A percentile compares a stretch with the other conserved stretches of the same genome.
These are phyloP conservation scores for Dictyostelium firmibasis DNA, from an alignment of 78 protist genomes.

Conservation along the genomic window DNA sequence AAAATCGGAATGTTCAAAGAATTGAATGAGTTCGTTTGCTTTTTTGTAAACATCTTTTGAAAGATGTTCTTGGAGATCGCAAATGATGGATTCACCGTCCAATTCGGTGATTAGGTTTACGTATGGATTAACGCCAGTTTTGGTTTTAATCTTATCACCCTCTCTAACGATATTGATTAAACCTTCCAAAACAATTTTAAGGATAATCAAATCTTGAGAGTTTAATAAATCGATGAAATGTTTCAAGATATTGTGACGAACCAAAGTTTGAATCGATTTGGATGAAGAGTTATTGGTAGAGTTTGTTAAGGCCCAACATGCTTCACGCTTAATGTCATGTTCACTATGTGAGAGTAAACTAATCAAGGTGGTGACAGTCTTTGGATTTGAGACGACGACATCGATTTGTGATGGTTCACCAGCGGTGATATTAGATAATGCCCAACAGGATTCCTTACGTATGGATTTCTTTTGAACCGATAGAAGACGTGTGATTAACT, in stretches of 20 bases:
- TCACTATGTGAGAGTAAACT: constrained; percentile 68
- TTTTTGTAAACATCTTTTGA: constrained; percentile 23
- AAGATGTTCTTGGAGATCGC: neutral
- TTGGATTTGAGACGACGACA: neutral
- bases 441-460: constrained; percentile 98
- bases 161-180: constrained; percentile 40
- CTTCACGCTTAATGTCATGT: constrained; percentile 93
- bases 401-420: constrained; percentile 90
- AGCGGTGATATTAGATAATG: constrained; percentile 98
- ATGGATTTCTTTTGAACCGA: constrained; percentile 33
- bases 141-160: constrained; percentile 10
- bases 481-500: constrained; percentile 41
- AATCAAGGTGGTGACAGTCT: constrained; percentile 82
- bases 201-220: constrained; percentile 44
- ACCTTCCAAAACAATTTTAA: constrained; percentile 94
- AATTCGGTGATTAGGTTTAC: neutral
- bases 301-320: constrained; percentile 98
- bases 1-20: constrained; percentile 16
- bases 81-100: constrained; percentile 12
- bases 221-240: constrained; percentile 37
- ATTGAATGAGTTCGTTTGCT: neutral
- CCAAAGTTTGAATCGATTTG: constrained; percentile 39
- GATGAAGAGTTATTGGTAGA: constrained; percentile 75
- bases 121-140: constrained; percentile 80
- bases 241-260: constrained; percentile 80